Conservation (phyloP, 1,139 yeast species). For the Saccharomycopsis phalli region DNA sequence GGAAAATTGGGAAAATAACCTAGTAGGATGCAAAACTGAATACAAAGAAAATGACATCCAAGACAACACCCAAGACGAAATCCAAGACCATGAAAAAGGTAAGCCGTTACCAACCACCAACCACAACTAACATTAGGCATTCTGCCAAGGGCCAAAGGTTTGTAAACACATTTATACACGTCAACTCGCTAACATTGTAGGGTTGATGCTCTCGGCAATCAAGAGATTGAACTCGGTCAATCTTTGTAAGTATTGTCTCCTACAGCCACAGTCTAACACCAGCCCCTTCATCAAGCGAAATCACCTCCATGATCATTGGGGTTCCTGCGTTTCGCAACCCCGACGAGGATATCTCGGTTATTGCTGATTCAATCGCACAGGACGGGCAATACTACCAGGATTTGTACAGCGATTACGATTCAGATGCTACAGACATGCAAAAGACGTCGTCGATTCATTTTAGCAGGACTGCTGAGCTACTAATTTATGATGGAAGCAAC, state of each 20-base stretch:
- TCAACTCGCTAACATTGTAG: slow-evolving; percentile 3
- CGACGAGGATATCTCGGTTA: slow-evolving; percentile 5
- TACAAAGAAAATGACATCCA: too few species aligned
- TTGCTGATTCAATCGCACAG: slow-evolving; percentile 6
- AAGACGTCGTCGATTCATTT: slow-evolving; percentile 14
- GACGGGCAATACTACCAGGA: background rate
- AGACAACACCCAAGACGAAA: too few species aligned
- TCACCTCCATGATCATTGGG: slow-evolving; percentile 3
- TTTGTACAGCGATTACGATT: background rate
- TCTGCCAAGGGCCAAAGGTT: background rate
- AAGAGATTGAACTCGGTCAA: slow-evolving; percentile 6
- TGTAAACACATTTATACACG: background rate
- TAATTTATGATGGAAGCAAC: slow-evolving; percentile 14
- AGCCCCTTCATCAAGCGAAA: too few species aligned
- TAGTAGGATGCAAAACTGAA: too few species aligned
- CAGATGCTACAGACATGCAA: background rate
- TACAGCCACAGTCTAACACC: too few species aligned
- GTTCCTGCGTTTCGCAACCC: slow-evolving; percentile 14
- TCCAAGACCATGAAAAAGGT: too few species aligned
- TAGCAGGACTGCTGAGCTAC: slow-evolving; percentile 13
- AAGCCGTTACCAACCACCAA: too few species aligned
- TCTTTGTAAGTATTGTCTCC: background rate
- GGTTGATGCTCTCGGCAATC: slow-evolving; percentile 4
- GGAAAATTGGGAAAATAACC: too few species aligned
- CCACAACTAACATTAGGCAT: too few species aligned